Conservation (phyloP, 805 yeast species). For the Saturnispora quitensis region DNA sequence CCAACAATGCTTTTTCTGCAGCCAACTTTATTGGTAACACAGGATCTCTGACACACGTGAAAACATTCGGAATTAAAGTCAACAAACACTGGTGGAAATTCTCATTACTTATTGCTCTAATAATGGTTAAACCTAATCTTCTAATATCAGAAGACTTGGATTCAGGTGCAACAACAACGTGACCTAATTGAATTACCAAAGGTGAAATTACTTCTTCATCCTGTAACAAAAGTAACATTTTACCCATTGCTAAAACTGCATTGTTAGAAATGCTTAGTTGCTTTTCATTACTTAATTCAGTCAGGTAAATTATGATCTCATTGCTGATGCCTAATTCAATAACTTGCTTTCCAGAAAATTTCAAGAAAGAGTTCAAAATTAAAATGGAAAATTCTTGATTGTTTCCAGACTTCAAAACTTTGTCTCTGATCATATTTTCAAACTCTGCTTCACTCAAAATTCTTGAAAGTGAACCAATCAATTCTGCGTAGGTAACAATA, state of each 20-base stretch:
- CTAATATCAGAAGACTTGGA: conserved; percentile 67
- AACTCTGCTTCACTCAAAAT: conserved; percentile 61
- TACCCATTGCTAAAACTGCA: conserved; percentile 74
- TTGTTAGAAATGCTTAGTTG: conserved; percentile 58
- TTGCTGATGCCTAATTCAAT: conserved; percentile 42
- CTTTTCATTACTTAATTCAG: conserved; percentile 34
- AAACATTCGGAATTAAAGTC: conserved; percentile 59
- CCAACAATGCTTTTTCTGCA: conserved; percentile 81
- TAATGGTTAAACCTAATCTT: conserved; percentile 65
- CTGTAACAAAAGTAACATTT: conserved; percentile 49
- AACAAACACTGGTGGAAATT: background rate
- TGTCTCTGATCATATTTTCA: conserved; percentile 43
- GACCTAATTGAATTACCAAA: conserved; percentile 41
- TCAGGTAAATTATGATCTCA: conserved; percentile 42
- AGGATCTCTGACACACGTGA: conserved; percentile 77
- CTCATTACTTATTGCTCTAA: conserved; percentile 40
- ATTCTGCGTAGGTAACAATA: conserved; percentile 68
- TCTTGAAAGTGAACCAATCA: conserved; percentile 68
- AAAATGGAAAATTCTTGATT: conserved; percentile 56
- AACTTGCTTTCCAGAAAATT: conserved; percentile 62
- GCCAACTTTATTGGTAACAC: conserved; percentile 88
- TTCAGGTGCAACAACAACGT: conserved; percentile 40
- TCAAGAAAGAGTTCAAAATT: conserved; percentile 70
- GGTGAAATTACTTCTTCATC: conserved; percentile 26
- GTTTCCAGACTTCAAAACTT: conserved; percentile 42